Evolutionary conservation across 805 yeast genomes (phyloP), one percentile per base, ranked within the genome.

Genomic region (Wickerhamia fluorescens): DNA sequence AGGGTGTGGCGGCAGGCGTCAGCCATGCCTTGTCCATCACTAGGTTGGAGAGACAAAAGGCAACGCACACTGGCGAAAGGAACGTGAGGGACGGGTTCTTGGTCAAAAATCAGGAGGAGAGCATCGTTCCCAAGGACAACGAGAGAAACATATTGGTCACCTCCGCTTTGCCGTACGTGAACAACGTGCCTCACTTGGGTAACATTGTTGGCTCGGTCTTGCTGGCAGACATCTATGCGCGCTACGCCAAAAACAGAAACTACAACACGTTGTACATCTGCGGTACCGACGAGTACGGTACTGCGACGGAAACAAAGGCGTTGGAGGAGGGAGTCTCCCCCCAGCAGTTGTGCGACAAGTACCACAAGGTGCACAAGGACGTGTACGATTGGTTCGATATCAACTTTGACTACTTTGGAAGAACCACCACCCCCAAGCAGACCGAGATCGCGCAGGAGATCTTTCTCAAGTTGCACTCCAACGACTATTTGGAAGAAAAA

Each of bases 261-360:
- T 79, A 80, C 62, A 92, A 88, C 55, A 68, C 95, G 13, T 63
- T 92, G 40, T 92, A 66, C 49, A 61, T 92, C 33, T 87, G 98
- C 60, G 99, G 99, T 62, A 92, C 98, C 21, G 99, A 92, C 55
- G 99, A 92, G 62, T 92, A 92, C 54, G 99, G 99, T 54, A 92
- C 99, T 34, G 99, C 99, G 26, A 92, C 98, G 10, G 99, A 92
- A 59, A 92, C 98, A 16, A 92, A 89, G 61, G 98, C 98, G 7
- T 62, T 92, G 28, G 97, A 89, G 55, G 98, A 92, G 51, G 78
- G 81, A 23, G 81, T 84, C 36, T 72, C 94, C 3, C 98, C 99
- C 28, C 66, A 74, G 45, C 80, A 86, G 53, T 68, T 92, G 45
- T 92, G 97, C 69, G 86, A 81, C 57, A 92, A 89, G 57, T 92